Evolutionary conservation across 495 filamentous ascomycete species (phyloP).

Genomic region (Bryoglossum gracile): DNA sequence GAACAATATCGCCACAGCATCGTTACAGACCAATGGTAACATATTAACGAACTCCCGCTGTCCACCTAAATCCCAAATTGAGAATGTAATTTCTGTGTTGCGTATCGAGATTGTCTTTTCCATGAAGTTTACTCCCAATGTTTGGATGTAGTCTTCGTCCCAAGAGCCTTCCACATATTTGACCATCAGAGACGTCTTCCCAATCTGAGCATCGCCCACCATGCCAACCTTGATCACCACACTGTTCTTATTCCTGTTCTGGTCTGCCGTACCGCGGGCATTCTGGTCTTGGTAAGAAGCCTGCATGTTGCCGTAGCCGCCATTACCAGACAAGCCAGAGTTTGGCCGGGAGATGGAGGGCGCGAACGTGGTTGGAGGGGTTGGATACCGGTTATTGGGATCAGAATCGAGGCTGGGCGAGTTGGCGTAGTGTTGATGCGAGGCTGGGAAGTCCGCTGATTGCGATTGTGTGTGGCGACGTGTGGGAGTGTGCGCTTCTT

Average conservation of each 20-base stretch:
- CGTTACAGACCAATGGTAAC: slow-evolving; percentile 96
- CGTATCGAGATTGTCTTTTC: slow-evolving; percentile 99
- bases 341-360: slow-evolving; percentile 33
- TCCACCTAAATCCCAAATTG: slow-evolving; percentile 97
- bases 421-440: slow-evolving; percentile 17
- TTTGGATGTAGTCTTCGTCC: slow-evolving; percentile 99
- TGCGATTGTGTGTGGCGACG: slow-evolving; percentile 21
- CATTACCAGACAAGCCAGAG: slow-evolving; percentile 41
- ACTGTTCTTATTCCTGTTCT: slow-evolving; percentile 34
- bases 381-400: slow-evolving; percentile 23
- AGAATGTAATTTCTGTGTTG: slow-evolving; percentile 99
- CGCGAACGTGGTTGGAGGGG: slow-evolving; percentile 18
- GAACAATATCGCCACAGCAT: slow-evolving; percentile 95
- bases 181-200: slow-evolving; percentile 98
- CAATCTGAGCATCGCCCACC: slow-evolving; percentile 98
- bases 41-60: slow-evolving; percentile 99
- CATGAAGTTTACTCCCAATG: slow-evolving; percentile 98
- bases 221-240: slow-evolving; percentile 99
- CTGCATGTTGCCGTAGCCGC: slow-evolving; percentile 28
- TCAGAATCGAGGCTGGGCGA: slow-evolving; percentile 23
- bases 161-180: slow-evolving; percentile 99
- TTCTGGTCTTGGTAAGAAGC: slow-evolving; percentile 25
- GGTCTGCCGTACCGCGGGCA: slow-evolving; percentile 17
- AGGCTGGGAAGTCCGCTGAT: slow-evolving; percentile 21
- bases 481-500: slow-evolving; percentile 24